Percentiles rank a stretch among this genome's conserved stretches.
Evolutionary conservation across 2,329 filamentous ascomycete species (phyloP).

Genomic region (Tricladium varicosporioides): DNA sequence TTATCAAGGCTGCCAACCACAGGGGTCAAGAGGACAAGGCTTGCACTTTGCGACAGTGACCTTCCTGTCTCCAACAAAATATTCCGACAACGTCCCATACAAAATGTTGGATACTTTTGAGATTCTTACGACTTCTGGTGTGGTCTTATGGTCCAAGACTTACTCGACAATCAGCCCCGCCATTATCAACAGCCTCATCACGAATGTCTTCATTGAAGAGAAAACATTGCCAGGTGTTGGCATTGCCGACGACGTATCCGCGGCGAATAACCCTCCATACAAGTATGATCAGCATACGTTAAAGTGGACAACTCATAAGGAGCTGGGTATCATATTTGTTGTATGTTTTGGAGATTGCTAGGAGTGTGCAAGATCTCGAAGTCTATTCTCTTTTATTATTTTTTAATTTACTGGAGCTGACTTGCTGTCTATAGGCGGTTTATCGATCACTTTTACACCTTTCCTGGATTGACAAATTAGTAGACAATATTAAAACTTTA

Average conservation of each 20-base stretch:
- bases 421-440: conserved; percentile 64
- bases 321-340: conserved; percentile 92
- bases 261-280: conserved; percentile 69
- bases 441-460: conserved; percentile 94
- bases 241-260: conserved; percentile 58
- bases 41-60: conserved; percentile 1
- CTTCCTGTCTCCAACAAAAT: not conserved
- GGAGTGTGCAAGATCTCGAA: too few species aligned
- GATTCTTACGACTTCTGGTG: conserved; percentile 91
- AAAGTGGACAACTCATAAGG: conserved; percentile 91
- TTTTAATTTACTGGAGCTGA: conserved; percentile 1
- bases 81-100: conserved; percentile 1
- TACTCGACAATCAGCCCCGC: conserved; percentile 78
- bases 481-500: conserved; percentile 91
- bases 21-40: conserved; percentile 1
- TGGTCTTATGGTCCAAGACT: conserved; percentile 92
- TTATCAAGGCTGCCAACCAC: not conserved
- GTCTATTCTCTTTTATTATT: too few species aligned
- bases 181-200: conserved; percentile 91
- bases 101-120: conserved; percentile 94
- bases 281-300: conserved; percentile 91
- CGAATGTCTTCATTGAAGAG: conserved; percentile 97
- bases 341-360: conserved; percentile 47
- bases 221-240: conserved; percentile 60
- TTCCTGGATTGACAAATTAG: conserved; percentile 93